Percentiles rank a stretch among this genome's conserved stretches.
phyloP scores from a whole-genome alignment of 1,284 basidiomycete genomes.

The Rhodotorula sp. region DNA sequence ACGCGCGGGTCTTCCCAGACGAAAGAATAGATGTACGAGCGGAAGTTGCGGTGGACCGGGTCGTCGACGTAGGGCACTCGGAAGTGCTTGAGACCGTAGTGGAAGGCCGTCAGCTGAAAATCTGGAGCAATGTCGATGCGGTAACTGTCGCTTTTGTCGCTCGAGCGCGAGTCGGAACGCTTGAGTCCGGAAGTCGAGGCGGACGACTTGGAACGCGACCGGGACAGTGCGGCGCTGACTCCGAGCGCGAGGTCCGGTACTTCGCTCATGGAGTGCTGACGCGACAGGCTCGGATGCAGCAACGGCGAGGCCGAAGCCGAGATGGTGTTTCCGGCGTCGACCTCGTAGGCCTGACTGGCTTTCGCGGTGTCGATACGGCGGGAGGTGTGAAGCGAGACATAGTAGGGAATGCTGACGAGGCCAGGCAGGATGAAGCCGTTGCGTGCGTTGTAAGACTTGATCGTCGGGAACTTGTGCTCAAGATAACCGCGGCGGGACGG shows the following conservation, averaged over 20 bases:
- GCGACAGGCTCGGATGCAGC: slow-evolving; percentile 44
- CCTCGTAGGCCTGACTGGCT: slow-evolving; percentile 65
- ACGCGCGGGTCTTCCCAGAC: slow-evolving; percentile 80
- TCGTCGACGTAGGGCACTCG: slow-evolving; percentile 74
- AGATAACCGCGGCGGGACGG: slow-evolving; percentile 66
- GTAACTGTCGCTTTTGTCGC: slow-evolving; percentile 28
- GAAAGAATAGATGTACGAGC: slow-evolving; percentile 48
- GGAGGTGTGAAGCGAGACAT: slow-evolving; percentile 51
- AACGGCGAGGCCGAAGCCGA: slow-evolving; percentile 51
- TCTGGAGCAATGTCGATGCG: slow-evolving; percentile 39
- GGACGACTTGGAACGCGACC: slow-evolving; percentile 30
- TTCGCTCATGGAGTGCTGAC: slow-evolving; percentile 9
- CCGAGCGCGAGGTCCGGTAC: slow-evolving; percentile 34
- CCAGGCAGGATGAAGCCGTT: slow-evolving; percentile 69
- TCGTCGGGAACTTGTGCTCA: slow-evolving; percentile 75
- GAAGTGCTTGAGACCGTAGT: slow-evolving; percentile 62
- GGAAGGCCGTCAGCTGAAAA: slow-evolving; percentile 58
- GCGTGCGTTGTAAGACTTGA: slow-evolving; percentile 50
- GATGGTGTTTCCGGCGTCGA: slow-evolving; percentile 67
- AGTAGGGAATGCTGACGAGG: slow-evolving; percentile 69
- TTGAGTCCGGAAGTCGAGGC: slow-evolving; percentile 18
- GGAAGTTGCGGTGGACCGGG: slow-evolving; percentile 70
- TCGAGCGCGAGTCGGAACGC: slow-evolving; percentile 20
- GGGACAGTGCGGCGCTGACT: slow-evolving; percentile 40
- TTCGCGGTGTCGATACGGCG: slow-evolving; percentile 56